phyloP scores from a whole-genome alignment of 768 basidiomycete genomes.

The Mycena pura region DNA sequence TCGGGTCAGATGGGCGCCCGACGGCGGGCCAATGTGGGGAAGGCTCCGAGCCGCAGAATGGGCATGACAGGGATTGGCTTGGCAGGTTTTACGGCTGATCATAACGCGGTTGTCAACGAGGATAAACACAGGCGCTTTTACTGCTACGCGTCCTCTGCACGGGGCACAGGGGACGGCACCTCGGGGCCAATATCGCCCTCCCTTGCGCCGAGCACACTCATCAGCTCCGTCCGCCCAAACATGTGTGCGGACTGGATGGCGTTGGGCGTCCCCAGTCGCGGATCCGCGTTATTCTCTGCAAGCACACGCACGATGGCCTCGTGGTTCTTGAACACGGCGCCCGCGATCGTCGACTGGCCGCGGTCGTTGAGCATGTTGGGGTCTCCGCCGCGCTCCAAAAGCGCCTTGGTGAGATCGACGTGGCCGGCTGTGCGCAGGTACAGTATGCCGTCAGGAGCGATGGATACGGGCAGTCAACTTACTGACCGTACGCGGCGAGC shows the following conservation, averaged over 20 bases:
- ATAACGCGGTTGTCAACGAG: no score
- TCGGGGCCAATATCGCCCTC: constrained; percentile 57
- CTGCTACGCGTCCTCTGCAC: background rate
- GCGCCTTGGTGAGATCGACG: constrained; percentile 53
- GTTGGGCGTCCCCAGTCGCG: constrained; percentile 67
- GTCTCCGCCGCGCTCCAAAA: constrained; percentile 66
- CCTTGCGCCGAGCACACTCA: constrained; percentile 62
- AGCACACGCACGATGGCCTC: constrained; percentile 68
- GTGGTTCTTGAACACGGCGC: constrained; percentile 78
- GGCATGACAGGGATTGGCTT: no score
- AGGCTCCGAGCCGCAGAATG: no score
- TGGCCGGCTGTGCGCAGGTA: constrained; percentile 55
- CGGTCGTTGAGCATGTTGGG: constrained; percentile 74
- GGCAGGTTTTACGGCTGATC: no score
- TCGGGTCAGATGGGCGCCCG: no score
- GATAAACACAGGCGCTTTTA: no score
- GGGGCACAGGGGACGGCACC: constrained; percentile 40
- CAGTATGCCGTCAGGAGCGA: constrained; percentile 9
- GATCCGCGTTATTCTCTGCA: constrained; percentile 63
- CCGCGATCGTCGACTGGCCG: constrained; percentile 76
- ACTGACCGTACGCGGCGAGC: constrained; percentile 67
- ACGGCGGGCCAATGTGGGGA: no score
- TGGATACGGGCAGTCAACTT: background rate
- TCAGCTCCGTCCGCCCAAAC: constrained; percentile 64
- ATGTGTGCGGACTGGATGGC: constrained; percentile 74